phyloP scores from a whole-genome alignment of 441 rosid genomes.

The Theobroma grandiflorum region DNA sequence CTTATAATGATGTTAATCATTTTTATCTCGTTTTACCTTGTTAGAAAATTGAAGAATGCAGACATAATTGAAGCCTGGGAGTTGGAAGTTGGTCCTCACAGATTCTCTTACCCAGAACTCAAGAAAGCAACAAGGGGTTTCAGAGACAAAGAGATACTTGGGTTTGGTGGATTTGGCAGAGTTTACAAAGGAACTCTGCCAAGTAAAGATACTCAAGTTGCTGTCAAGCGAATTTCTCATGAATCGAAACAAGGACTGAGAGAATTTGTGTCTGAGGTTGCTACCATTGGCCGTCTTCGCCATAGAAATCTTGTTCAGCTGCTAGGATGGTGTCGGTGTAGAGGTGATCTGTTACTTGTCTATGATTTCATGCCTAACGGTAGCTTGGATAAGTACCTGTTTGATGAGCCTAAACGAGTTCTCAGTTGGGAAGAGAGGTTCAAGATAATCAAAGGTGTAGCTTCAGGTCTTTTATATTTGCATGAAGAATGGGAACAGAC shows the following conservation, averaged over 20 bases:
- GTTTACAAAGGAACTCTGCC: conserved; percentile 80
- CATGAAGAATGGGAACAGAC: conserved; percentile 93
- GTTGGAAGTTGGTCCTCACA: conserved; percentile 80
- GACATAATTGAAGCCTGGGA: conserved; percentile 82
- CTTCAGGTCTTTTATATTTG: conserved; percentile 80
- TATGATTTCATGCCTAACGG: conserved; percentile 90
- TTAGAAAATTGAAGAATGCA: conserved; percentile 51
- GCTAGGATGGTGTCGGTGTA: conserved; percentile 78
- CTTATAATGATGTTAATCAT: conserved; percentile 35
- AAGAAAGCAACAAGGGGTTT: conserved; percentile 82
- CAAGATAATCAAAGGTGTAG: conserved; percentile 78
- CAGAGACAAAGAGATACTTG: conserved; percentile 74
- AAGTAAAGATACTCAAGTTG: conserved; percentile 58
- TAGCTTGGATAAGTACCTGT: conserved; percentile 85
- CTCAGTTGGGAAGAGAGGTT: conserved; percentile 86
- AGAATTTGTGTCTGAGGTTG: conserved; percentile 81
- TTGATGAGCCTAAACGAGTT: conserved; percentile 56
- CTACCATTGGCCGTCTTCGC: conserved; percentile 82
- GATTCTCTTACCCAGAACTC: conserved; percentile 74
- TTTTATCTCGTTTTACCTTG: conserved; percentile 41
- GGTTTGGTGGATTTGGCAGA: conserved; percentile 84
- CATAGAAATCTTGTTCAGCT: conserved; percentile 90
- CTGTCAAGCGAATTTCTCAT: conserved; percentile 77
- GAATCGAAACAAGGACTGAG: conserved; percentile 84
- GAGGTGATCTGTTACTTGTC: conserved; percentile 69